phyloP scores from a whole-genome alignment of 805 yeast species.

The Ogataea neopini region DNA sequence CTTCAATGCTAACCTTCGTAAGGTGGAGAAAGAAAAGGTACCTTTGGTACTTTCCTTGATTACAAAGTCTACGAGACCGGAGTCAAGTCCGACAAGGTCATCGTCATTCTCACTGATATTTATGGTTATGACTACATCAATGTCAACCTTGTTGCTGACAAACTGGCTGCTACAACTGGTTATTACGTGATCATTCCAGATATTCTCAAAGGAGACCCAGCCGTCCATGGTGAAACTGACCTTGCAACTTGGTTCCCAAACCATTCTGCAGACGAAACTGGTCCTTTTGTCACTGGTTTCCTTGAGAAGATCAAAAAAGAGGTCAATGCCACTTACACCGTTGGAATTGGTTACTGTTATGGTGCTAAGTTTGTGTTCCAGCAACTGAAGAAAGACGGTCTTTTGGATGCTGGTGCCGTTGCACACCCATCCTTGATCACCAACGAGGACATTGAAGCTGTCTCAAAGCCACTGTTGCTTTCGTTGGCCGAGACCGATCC shows the following conservation, averaged over 20 bases:
- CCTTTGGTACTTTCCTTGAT: slow-evolving; percentile 42
- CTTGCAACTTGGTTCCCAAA: slow-evolving; percentile 46
- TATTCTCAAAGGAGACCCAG: slow-evolving; percentile 57
- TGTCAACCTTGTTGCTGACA: slow-evolving; percentile 61
- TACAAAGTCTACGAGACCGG: slow-evolving; percentile 52
- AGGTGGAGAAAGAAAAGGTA: slow-evolving; percentile 47
- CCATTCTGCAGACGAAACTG: slow-evolving; percentile 43
- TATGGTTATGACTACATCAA: slow-evolving; percentile 64
- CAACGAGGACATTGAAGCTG: slow-evolving; percentile 60
- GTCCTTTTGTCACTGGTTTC: slow-evolving; percentile 50
- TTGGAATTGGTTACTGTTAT: slow-evolving; percentile 76
- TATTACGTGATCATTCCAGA: slow-evolving; percentile 78
- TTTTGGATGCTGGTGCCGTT: slow-evolving; percentile 59
- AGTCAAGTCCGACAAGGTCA: slow-evolving; percentile 43
- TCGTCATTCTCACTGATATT: slow-evolving; percentile 71
- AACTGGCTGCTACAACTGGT: slow-evolving; percentile 55
- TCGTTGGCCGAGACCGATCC: slow-evolving; percentile 74
- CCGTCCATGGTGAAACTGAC: slow-evolving; percentile 30
- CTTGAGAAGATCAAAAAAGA: slow-evolving; percentile 45
- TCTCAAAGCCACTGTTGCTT: slow-evolving; percentile 64
- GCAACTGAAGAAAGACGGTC: slow-evolving; percentile 42
- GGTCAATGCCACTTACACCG: slow-evolving; percentile 48
- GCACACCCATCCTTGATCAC: slow-evolving; percentile 83
- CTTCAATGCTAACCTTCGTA: slow-evolving; percentile 15
- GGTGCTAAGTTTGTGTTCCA: slow-evolving; percentile 75